These are phyloP conservation scores for Cryptococcus sp. DNA, from an alignment of 1,284 basidiomycete species.

Conservation along the genomic window DNA sequence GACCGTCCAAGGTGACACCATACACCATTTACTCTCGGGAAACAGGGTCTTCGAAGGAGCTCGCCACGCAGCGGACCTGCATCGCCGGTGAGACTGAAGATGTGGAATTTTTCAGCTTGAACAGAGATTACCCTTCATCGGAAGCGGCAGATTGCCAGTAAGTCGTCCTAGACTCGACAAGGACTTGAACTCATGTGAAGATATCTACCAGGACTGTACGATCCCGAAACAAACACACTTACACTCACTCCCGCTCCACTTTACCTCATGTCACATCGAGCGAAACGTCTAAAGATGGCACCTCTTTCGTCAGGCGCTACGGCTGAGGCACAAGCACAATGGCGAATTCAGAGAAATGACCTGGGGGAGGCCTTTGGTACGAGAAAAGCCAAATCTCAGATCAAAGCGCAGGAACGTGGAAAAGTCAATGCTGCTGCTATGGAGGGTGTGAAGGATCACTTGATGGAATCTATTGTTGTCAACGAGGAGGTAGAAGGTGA, in stretches of 20 bases:
- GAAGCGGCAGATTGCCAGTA: slow-evolving; percentile 50
- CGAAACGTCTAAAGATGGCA: slow-evolving; percentile 66
- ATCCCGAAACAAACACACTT: slow-evolving; percentile 66
- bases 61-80: slow-evolving; percentile 54
- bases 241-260: slow-evolving; percentile 63
- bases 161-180: slow-evolving; percentile 1
- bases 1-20: slow-evolving; percentile 58
- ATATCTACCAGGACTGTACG: slow-evolving; percentile 52
- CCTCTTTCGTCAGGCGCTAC: slow-evolving; percentile 39
- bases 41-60: slow-evolving; percentile 41
- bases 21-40: slow-evolving; percentile 62
- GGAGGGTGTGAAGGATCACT: slow-evolving; percentile 68
- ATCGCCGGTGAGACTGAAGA: slow-evolving; percentile 68
- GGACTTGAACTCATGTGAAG: slow-evolving; percentile 12
- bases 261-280: slow-evolving; percentile 68
- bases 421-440: slow-evolving; percentile 80
- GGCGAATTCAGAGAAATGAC: slow-evolving; percentile 63
- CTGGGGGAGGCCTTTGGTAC: slow-evolving; percentile 89
- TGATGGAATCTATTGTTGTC: slow-evolving; percentile 72
- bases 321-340: slow-evolving; percentile 31
- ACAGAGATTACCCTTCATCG: slow-evolving; percentile 45
- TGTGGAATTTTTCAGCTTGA: slow-evolving; percentile 58
- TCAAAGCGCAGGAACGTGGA: slow-evolving; percentile 78
- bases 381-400: slow-evolving; percentile 80
- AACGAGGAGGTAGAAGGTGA: slow-evolving; percentile 52